phyloP scores from a whole-genome alignment of 371 early-diverging fungal genomes.

The Apophysomyces elegans region DNA sequence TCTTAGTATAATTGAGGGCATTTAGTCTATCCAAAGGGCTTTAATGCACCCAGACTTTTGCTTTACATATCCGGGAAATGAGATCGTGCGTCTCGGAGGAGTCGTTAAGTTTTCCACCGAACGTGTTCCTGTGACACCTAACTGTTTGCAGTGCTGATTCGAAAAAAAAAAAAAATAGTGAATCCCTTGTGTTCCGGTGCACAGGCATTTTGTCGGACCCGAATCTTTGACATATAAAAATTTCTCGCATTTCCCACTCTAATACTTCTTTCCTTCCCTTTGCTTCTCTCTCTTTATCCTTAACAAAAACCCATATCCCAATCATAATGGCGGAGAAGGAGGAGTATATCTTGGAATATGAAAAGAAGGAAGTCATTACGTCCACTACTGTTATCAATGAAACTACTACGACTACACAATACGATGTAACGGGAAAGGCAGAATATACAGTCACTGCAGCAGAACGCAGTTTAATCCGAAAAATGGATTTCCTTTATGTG shows the following conservation, averaged over 20 bases:
- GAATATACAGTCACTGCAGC: conserved; percentile 19
- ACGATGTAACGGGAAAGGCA: conserved; percentile 32
- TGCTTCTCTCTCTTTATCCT: neutral
- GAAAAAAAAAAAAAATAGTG: neutral
- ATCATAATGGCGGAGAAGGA: neutral
- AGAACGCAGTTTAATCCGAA: conserved; percentile 28
- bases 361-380: neutral
- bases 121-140: conserved; percentile 1
- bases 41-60: neutral
- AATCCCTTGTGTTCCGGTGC: conserved; percentile 9
- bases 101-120: conserved; percentile 7
- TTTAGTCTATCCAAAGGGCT: no score
- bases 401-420: neutral
- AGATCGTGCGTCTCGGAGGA: conserved; percentile 11
- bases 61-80: conserved; percentile 9
- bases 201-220: conserved; percentile 8
- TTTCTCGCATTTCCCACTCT: neutral
- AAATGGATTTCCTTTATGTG: conserved; percentile 33
- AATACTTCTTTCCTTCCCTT: no score
- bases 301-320: neutral
- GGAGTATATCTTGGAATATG: neutral
- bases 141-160: neutral
- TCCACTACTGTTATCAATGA: neutral
- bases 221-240: conserved; percentile 4
- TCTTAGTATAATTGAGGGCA: no score